Percentiles rank a stretch among this genome's conserved stretches.
phyloP scores from a whole-genome alignment of 371 early-diverging fungal genomes.

The Cokeromyces recurvatus region DNA sequence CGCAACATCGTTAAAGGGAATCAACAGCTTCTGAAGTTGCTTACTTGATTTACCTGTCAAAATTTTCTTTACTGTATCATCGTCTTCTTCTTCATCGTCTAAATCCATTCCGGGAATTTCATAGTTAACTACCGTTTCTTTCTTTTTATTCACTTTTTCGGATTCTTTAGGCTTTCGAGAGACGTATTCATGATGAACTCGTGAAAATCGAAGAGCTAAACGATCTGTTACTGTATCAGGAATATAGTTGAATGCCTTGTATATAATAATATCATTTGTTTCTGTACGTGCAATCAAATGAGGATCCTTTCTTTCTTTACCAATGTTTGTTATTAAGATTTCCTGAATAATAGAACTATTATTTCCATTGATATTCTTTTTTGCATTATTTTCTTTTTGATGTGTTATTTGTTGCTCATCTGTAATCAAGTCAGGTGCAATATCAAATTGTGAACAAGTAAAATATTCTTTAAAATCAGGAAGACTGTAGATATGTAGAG shows the following conservation, averaged over 20 bases:
- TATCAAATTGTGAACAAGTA: constrained; percentile 60
- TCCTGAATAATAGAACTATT: constrained; percentile 56
- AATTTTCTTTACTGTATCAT: constrained; percentile 16
- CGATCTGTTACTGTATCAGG: constrained; percentile 39
- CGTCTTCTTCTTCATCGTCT: constrained; percentile 15
- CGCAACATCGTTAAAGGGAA: constrained; percentile 63
- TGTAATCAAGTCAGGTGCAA: constrained; percentile 52
- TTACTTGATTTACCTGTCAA: neutral
- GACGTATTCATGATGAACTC: constrained; percentile 66
- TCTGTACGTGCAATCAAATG: constrained; percentile 69
- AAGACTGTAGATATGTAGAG: constrained; percentile 53
- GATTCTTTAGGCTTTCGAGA: constrained; percentile 45
- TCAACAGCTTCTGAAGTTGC: constrained; percentile 32
- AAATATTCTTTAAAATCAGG: constrained; percentile 71
- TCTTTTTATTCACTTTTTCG: constrained; percentile 9
- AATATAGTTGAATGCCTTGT: constrained; percentile 59
- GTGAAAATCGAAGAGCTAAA: constrained; percentile 68
- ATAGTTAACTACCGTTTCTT: constrained; percentile 22
- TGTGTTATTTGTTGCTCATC: constrained; percentile 36
- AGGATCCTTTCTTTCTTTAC: constrained; percentile 52
- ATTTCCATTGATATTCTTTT: neutral
- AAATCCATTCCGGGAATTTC: constrained; percentile 16
- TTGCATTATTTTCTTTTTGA: neutral
- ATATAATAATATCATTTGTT: constrained; percentile 69
- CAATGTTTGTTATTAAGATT: constrained; percentile 65